Evolutionary conservation across 805 yeast species (phyloP).

Genomic region (Starmerella sp.): DNA sequence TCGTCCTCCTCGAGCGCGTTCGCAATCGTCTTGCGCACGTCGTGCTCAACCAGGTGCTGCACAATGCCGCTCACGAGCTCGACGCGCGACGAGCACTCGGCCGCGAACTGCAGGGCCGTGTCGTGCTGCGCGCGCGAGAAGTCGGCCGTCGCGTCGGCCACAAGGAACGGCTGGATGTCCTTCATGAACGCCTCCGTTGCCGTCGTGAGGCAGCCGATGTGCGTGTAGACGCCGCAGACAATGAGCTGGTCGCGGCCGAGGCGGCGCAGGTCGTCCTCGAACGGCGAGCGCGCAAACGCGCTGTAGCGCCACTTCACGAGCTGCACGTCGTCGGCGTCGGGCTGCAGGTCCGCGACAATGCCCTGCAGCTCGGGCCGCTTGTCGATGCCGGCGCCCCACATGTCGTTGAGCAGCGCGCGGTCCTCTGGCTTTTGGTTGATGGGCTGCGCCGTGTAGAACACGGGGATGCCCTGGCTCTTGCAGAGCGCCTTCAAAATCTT

Average conservation of each 20-base stretch:
- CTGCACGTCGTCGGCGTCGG: constrained; percentile 9
- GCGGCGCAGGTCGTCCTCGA: constrained; percentile 1
- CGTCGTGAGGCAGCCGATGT: constrained; percentile 17
- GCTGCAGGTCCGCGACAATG: constrained; percentile 5
- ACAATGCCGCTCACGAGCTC: background rate
- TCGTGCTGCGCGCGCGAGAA: constrained; percentile 10
- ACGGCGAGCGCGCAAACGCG: constrained; percentile 11
- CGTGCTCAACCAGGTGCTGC: constrained; percentile 2
- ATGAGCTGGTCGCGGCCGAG: constrained; percentile 13
- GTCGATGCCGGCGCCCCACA: constrained; percentile 17
- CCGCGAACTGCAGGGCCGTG: constrained; percentile 7
- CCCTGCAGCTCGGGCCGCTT: constrained; percentile 4
- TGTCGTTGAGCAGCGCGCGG: constrained; percentile 13
- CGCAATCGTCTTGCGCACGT: background rate
- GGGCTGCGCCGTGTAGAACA: constrained; percentile 18
- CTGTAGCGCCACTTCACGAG: constrained; percentile 15
- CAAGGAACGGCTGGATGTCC: constrained; percentile 15
- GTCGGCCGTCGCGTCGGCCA: constrained; percentile 15
- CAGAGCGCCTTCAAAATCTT: constrained; percentile 4
- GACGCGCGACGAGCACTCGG: constrained; percentile 7
- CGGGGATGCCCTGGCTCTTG: constrained; percentile 14
- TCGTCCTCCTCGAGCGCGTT: constrained; percentile 10
- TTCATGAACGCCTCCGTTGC: constrained; percentile 17
- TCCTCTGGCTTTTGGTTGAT: constrained; percentile 11
- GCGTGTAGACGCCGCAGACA: constrained; percentile 17